Conservation (phyloP, 768 basidiomycete genomes). For the Mycena vitilis region DNA sequence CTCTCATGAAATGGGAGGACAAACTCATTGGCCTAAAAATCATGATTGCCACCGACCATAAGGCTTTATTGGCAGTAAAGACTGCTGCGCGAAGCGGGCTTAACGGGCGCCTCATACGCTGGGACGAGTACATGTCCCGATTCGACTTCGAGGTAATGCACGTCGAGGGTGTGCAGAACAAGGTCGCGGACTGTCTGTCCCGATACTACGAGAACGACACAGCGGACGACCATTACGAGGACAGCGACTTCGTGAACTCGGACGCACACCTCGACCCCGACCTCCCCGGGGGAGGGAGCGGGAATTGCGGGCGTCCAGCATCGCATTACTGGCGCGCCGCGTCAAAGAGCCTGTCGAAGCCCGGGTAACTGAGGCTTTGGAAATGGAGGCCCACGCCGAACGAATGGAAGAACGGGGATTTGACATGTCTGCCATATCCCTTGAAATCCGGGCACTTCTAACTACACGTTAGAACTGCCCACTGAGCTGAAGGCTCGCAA, state of each 20-base stretch:
- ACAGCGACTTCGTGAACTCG: background rate
- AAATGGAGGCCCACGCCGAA: background rate
- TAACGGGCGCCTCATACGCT: conserved; percentile 1
- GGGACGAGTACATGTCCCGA: conserved; percentile 18
- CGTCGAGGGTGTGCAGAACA: background rate
- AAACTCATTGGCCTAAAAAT: too few species aligned
- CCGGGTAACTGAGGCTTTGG: background rate
- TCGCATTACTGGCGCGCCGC: background rate
- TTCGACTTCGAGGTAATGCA: background rate
- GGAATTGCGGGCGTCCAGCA: background rate
- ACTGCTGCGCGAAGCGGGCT: background rate
- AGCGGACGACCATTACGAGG: background rate
- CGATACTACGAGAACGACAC: background rate
- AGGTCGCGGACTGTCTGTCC: background rate
- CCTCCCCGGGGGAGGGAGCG: background rate
- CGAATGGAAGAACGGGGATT: background rate
- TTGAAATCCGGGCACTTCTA: too few species aligned
- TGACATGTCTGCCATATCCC: background rate
- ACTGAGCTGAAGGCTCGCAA: background rate
- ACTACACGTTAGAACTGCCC: background rate
- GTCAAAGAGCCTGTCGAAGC: background rate
- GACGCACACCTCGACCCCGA: background rate
- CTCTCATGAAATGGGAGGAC: too few species aligned
- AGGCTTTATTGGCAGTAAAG: background rate
- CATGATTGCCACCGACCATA: background rate